Percentiles rank a stretch among this genome's conserved stretches.
Conservation (phyloP, 352 stramenopile species). For the Phytopythium aichiense region DNA sequence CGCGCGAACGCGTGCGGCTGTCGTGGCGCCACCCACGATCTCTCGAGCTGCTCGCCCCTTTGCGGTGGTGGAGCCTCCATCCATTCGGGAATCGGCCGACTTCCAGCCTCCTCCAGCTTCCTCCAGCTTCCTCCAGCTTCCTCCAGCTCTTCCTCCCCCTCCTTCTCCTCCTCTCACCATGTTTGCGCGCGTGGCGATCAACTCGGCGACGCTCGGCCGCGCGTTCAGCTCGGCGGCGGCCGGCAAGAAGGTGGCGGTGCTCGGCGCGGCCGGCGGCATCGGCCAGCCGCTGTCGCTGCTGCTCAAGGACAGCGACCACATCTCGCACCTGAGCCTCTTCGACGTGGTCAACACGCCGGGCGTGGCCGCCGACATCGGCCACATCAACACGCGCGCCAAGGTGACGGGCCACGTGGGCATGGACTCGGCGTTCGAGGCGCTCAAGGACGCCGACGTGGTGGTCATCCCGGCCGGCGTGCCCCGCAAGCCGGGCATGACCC, state of each 20-base stretch:
- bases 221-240: conserved; percentile 55
- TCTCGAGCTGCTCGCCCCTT: background rate
- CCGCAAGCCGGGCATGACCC: conserved; percentile 97
- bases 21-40: background rate
- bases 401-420: conserved; percentile 72
- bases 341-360: conserved; percentile 98
- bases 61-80: background rate
- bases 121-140: background rate
- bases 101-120: background rate
- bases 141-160: background rate
- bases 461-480: conserved; percentile 99
- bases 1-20: conserved; percentile 4
- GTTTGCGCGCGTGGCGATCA: conserved; percentile 18
- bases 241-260: conserved; percentile 78
- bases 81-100: conserved; percentile 4
- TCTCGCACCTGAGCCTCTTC: conserved; percentile 96
- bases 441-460: conserved; percentile 93
- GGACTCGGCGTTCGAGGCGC: conserved; percentile 66
- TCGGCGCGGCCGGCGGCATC: conserved; percentile 96
- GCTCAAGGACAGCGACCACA: conserved; percentile 95
- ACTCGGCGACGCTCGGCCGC: conserved; percentile 20
- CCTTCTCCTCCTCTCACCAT: conserved; percentile 10
- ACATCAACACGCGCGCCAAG: conserved; percentile 89
- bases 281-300: conserved; percentile 98
- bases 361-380: conserved; percentile 96